Base-by-base conservation (phyloP, 352 stramenopile genomes). In the Phytophthora fragariae region DNA sequence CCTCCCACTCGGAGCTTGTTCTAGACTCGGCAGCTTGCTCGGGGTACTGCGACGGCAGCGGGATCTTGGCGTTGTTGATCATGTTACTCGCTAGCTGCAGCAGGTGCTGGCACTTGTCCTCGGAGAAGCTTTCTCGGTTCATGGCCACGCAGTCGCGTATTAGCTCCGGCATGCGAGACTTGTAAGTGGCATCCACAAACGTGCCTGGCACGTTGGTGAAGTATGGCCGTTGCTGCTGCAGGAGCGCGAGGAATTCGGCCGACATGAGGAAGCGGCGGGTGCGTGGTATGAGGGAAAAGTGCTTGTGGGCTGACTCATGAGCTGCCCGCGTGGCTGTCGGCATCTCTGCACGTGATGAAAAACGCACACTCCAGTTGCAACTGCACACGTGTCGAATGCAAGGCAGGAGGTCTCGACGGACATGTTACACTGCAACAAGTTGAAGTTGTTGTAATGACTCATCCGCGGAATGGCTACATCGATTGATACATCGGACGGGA, bases 11-110 rank as follows among this genome's bases (percentile, higher is more conserved):
- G 5, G 53, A 24, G 1, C 53, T 44, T 4, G 55, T 61, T 5
- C 14, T 24, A 10, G 33, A 58, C 53, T 46, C 44, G 29, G 53
- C 29, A n/a, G 55, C 29, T n/a, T 60, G 54, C 31, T 60, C 54
- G 35, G 35, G 35, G 5, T 41, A 41, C 35, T 41, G 35, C 35
- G 35, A 41, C n/a, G 46, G 46, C 46, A 52, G n/a, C 46, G 55
- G 55, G 55, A 49, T 61, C 33, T 39, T 31, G 3, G 55, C 55
- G 19, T 61, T 11, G 17, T 15, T 50, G 33, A 33, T 17, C 29
- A 49, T 47, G 55, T 50, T 33, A 7, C 49, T 5, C 7, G 33
- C 53, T 27, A 58, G 53, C n/a, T 27, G 41, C 6, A 39, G 29
- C 9, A 17, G n/a, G 7, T 31, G 31, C 37, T 17, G 37, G 37